These are phyloP conservation scores for Solioccasus polychromus DNA, from an alignment of 768 basidiomycete genomes.

Conservation along the genomic window DNA sequence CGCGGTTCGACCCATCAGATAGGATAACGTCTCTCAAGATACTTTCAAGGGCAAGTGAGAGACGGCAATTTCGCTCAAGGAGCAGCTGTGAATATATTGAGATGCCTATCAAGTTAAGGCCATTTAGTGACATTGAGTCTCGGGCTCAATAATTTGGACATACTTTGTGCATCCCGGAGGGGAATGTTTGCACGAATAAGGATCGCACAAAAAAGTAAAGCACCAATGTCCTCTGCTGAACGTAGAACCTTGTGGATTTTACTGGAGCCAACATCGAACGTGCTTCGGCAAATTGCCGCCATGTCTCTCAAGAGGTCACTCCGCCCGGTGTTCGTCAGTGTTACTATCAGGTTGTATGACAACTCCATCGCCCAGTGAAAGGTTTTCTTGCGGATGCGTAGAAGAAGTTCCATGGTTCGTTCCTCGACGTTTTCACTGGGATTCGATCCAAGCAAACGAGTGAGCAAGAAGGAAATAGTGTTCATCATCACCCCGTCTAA, in stretches of 20 bases:
- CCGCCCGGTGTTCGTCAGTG: not conserved
- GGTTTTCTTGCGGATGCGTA: conserved; percentile 27
- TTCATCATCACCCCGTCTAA: conserved; percentile 28
- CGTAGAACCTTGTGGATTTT: conserved; percentile 13
- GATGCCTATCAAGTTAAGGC: no score
- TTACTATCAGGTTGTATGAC: conserved; percentile 13
- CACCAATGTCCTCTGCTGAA: conserved; percentile 22
- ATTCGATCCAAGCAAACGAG: conserved; percentile 35
- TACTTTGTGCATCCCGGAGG: no score
- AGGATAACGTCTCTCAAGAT: conserved; percentile 14
- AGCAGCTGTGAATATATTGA: no score
- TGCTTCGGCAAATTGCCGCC: conserved; percentile 23
- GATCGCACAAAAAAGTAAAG: conserved; percentile 32
- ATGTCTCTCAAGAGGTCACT: conserved; percentile 15
- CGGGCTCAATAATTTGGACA: not conserved
- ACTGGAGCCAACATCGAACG: conserved; percentile 25
- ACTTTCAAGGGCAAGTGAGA: conserved; percentile 30
- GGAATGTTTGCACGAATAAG: conserved; percentile 20
- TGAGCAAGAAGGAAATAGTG: conserved; percentile 31
- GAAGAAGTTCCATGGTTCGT: conserved; percentile 26
- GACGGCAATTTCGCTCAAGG: conserved; percentile 27
- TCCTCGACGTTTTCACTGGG: conserved; percentile 8
- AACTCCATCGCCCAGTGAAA: conserved; percentile 39
- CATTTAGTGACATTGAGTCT: no score
- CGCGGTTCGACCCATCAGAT: conserved; percentile 3